Base-by-base conservation (phyloP, 768 basidiomycete species). In the Lanmaoa rubissima region DNA sequence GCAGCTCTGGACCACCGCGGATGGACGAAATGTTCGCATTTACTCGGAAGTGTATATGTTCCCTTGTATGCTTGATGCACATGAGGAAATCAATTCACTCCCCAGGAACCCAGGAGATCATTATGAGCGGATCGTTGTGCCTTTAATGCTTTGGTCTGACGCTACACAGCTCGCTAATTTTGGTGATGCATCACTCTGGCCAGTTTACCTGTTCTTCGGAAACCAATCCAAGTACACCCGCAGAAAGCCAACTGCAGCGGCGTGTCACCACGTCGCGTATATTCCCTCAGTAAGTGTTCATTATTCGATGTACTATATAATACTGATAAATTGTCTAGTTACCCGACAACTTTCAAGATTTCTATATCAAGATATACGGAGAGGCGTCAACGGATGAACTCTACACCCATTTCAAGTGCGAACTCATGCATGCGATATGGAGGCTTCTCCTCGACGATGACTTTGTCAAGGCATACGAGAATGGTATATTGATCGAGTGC, bases 181-280 rank as follows among this genome's bases (percentile, higher is more conserved):
- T 59, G 70, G 76, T 2, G 51, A 65, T 2, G 63, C 66, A 24
- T 61, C 52, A 5, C 45, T 70, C 0, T 71, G 71, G 69, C 70
- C 70, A 4, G 24, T 69, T 0, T 72, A 71, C 31, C 34, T 66
- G 1, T 62, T 42, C n/a, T 58, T 65, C 26, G 57, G 59, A 2
- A 66, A 65, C 13, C 52, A 62, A 5, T 65, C 63, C 0, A 66
- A 66, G 17, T 66, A 66, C 12, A 53, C 48, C 1, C 14, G 41
- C 0, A 56, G 48, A 0, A 59, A 55, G 34, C 62, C 60, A n/a
- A 65, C 47, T 9, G 17, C 55, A 6, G 44, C 3, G 1, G 59
- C 60, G 11, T 58, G 57, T 3, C 64, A 65, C 19, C 60, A 65
- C 17, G 11, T 66, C 5, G 60, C 55, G 0, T 65, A 65, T 31